Base-by-base conservation (phyloP, 2,329 filamentous ascomycete species). In the Neofusicoccum umdonicola region DNA sequence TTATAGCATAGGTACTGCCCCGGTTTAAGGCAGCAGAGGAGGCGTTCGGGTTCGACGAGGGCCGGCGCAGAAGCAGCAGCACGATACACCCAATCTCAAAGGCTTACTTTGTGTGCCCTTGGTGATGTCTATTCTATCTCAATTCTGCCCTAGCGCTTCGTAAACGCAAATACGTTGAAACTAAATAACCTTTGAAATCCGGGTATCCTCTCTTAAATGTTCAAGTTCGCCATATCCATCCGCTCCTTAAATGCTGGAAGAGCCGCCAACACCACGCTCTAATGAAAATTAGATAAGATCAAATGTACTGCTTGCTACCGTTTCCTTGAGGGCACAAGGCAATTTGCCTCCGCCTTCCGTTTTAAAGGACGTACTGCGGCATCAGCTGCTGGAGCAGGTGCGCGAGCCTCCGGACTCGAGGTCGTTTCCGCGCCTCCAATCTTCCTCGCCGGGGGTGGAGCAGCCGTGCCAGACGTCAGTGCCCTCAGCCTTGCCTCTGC, bases 401-500 rank as follows among this genome's bases (percentile, higher is more conserved):
- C 61, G 6, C 13, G 39, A 27, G 37, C 50, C 22, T 17, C 17
- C 39, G 11, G 4, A 4, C 50, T 15, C 9, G 27, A n/a, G 12
- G 2, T 44, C 13, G n/a, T 44, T 35, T 19, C 22, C 13, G 13
- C 37, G 4, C 8, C 27, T 13, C 45, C 41, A 12, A 34, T n/a
- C 37, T 54, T 37, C 31, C 39, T 56, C n/a, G 9, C 17, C 11
- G 39, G 31, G 15, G 31, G 4, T 15, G 52, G 19, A 11, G 35
- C 51, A 34, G 37, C 9, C 44, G 52, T 42, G 7, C 34, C 62
- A 11, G 34, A 48, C 15, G 62, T 58, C 11, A 64, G 35, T 3
- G 62, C 62, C 44, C 52, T 50, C 3, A 64, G 52, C 44, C 62
- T 58, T 7, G 62, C 52, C 19, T 64, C 62, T 4, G 48, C 61